phyloP scores from a whole-genome alignment of 2,329 filamentous ascomycete species.

The Pseudogymnoascus sp. region DNA sequence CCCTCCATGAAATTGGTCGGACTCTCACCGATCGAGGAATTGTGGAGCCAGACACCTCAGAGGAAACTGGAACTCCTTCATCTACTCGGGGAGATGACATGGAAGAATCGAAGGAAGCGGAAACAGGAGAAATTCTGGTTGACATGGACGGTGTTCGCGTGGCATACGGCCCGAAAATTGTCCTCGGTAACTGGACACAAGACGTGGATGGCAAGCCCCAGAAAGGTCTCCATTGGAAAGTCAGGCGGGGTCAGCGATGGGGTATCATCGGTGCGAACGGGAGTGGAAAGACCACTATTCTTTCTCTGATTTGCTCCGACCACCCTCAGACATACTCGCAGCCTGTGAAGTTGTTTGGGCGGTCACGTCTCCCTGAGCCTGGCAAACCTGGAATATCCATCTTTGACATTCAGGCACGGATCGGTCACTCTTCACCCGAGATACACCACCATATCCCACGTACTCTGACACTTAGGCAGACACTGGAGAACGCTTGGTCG shows the following conservation, averaged over 20 bases:
- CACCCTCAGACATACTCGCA: slow-evolving; percentile 91
- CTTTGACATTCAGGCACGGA: slow-evolving; percentile 83
- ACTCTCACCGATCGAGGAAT: slow-evolving; percentile 27
- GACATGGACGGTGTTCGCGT: slow-evolving; percentile 84
- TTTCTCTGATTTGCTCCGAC: slow-evolving; percentile 89
- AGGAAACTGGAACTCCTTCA: not conserved
- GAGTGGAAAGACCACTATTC: slow-evolving; percentile 90
- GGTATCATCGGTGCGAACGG: slow-evolving; percentile 91
- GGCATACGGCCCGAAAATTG: slow-evolving; percentile 69
- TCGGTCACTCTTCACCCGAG: slow-evolving; percentile 91
- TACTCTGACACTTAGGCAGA: slow-evolving; percentile 62
- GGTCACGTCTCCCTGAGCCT: slow-evolving; percentile 67
- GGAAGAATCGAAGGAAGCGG: not conserved
- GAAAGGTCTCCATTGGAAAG: slow-evolving; percentile 72
- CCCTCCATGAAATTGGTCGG: slow-evolving; percentile 26
- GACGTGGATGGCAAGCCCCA: slow-evolving; percentile 42
- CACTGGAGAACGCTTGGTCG: slow-evolving; percentile 82
- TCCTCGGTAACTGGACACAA: slow-evolving; percentile 75
- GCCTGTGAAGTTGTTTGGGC: slow-evolving; percentile 80
- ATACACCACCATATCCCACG: slow-evolving; percentile 90
- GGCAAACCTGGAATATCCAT: slow-evolving; percentile 69
- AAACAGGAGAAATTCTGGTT: slow-evolving; percentile 57
- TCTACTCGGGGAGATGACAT: not conserved
- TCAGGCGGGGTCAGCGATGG: slow-evolving; percentile 80
- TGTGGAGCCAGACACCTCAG: slow-evolving; percentile 15